Base-by-base conservation (phyloP, 202 grass and related monocot species). In the Zizania palustris region DNA sequence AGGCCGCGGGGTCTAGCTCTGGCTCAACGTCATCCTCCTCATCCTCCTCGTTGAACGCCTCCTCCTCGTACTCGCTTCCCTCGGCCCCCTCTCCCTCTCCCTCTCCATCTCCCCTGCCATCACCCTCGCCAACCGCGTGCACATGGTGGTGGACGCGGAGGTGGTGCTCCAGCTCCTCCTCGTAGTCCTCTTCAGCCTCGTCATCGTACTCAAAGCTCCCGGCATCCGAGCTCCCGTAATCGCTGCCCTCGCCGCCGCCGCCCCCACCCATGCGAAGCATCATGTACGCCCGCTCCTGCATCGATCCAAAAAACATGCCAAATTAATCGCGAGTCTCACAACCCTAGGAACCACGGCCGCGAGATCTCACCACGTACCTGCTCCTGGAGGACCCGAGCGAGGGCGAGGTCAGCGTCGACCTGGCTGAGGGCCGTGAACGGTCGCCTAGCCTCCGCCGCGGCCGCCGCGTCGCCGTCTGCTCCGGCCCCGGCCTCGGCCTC, bases 201-300 rank as follows among this genome's bases (percentile, higher is more conserved):
- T 87, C 90, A 33, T 92, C 96, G 9, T 89, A 89, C 55, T 91
- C 90, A 71, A 93, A 96, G 85, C 85, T 96, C 21, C 85, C 89
- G 3, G 58, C 89, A 14, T 96, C 96, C 35, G 96, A 99, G 82
- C 87, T 99, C 63, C 80, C 88, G 69, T 99, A 96, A 34, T 99
- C 89, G 60, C 96, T 93, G 28, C 80, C 92, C 10, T 90, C 87
- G 35, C 74, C 89, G 44, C 74, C 89, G 44, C 70, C 87, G 45
- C 59, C 85, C 4, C 87, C 85, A 68, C 84, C 90, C 85, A 94
- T 94, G 6, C 76, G 66, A 7, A 99, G 87, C 96, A 96, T 87
- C 92, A 92, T 92, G 76, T 99, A 99, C 37, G 96, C 96, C 84
- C 92, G 87, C 82, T 99, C 96, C 96, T 99, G 92, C 73, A 28